Evolutionary conservation across 2,329 filamentous ascomycete species (phyloP), one percentile per base, ranked within the genome.

Genomic region (Fonsecaea multimorphosa): DNA sequence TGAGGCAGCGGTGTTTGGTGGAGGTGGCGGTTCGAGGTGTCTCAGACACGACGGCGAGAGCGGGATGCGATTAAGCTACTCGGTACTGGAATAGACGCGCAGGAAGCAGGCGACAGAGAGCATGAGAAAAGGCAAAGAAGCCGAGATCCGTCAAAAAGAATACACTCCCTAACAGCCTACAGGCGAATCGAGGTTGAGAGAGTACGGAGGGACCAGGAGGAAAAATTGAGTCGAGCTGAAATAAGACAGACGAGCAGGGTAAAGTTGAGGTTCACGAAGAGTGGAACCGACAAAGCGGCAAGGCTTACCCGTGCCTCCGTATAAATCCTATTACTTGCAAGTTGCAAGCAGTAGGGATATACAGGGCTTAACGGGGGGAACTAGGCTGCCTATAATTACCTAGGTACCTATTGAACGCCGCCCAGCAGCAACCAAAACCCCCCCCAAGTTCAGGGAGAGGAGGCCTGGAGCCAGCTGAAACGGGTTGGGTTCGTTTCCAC

Each of bases 31-130:
- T 57, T 60, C 46, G 58, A 67, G 61, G 61, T 69, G 67, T 69
- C 67, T 69, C 67, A 69, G 64, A 69, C 67, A 69, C 67, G 19
- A 59, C 57, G 51, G 46, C 36, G 44, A 51, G 44, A 27, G 58
- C 58, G 29, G 44, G 36, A 12, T 29, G 11, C 40, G 58, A 60
- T 60, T 60, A 58, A 58, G 40, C 56, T 58, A 58, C 38, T 31
- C n/a, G 56, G 24, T n/a, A n/a, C n/a, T n/a, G n/a, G n/a, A 49
- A 58, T 22, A 60, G 57, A 62, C 58, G 55, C 58, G 65, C 58
- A 54, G 60, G 34, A 60, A 60, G 58, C 58, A 52, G 58, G 58
- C 57, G 49, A 56, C 34, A 32, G 60, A 27, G 38, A 63, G 60
- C 36, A 57, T 52, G 31, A 49, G 60, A 63, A 61, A 57, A 63